These are phyloP conservation scores for Sungouiozyma intestinalis DNA, from an alignment of 805 yeast genomes.

Conservation along the genomic window DNA sequence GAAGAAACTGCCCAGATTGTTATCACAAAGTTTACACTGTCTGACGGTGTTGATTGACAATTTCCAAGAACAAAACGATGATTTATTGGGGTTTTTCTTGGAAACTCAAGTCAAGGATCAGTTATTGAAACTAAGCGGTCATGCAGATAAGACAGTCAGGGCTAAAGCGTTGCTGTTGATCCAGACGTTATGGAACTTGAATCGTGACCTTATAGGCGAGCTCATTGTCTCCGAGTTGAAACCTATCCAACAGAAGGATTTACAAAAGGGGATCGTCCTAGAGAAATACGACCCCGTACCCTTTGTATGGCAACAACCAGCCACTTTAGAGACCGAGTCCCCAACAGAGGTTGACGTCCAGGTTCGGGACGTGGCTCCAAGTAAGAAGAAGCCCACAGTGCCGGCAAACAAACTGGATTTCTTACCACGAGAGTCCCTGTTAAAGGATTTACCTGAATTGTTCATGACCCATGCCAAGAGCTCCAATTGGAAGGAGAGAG, in stretches of 20 bases:
- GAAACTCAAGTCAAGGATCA: constrained; percentile 30
- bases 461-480: constrained; percentile 46
- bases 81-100: constrained; percentile 26
- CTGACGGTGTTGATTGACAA: constrained; percentile 41
- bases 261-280: constrained; percentile 51
- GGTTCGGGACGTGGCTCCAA: constrained; percentile 34
- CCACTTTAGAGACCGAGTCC: neutral
- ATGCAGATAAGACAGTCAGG: constrained; percentile 81
- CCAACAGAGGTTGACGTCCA: constrained; percentile 5
- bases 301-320: constrained; percentile 12
- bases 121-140: constrained; percentile 64
- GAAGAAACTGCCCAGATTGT: constrained; percentile 66
- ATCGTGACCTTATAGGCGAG: constrained; percentile 38
- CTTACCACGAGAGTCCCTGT: constrained; percentile 57
- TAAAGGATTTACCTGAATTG: constrained; percentile 51
- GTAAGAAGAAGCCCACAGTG: constrained; percentile 3
- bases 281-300: constrained; percentile 3
- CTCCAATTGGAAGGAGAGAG: constrained; percentile 84
- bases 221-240: constrained; percentile 62
- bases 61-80: constrained; percentile 13
- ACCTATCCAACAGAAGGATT: constrained; percentile 85
- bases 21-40: constrained; percentile 54
- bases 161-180: constrained; percentile 62
- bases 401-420: constrained; percentile 37
- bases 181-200: constrained; percentile 61